These are phyloP conservation scores for Epithele typhae DNA, from an alignment of 768 basidiomycete genomes.

Conservation along the genomic window DNA sequence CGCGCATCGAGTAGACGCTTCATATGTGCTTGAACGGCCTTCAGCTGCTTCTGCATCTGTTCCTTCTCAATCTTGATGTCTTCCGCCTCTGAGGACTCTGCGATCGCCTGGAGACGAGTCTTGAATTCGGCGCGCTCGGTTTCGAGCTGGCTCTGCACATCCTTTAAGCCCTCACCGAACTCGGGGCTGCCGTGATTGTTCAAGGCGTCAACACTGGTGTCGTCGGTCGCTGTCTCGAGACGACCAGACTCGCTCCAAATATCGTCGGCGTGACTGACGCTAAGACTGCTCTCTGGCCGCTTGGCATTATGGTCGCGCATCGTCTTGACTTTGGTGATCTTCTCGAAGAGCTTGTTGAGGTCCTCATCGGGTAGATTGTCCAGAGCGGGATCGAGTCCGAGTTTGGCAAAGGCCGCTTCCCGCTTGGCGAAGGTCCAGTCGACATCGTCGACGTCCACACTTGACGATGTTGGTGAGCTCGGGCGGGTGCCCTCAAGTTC, in stretches of 20 bases:
- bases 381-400: slow-evolving; percentile 84
- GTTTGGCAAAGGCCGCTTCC: slow-evolving; percentile 84
- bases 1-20: slow-evolving; percentile 73
- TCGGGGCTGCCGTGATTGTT: slow-evolving; percentile 62
- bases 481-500: slow-evolving; percentile 64
- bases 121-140: slow-evolving; percentile 45
- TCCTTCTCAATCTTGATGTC: slow-evolving; percentile 88
- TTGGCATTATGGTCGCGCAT: slow-evolving; percentile 78
- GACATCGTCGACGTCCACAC: slow-evolving; percentile 64
- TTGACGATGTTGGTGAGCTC: slow-evolving; percentile 69
- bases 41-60: slow-evolving; percentile 88
- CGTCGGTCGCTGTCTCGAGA: slow-evolving; percentile 77
- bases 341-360: slow-evolving; percentile 88
- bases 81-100: slow-evolving; percentile 74
- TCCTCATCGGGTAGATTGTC: slow-evolving; percentile 95
- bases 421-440: slow-evolving; percentile 98
- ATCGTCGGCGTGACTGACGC: slow-evolving; percentile 84
- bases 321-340: slow-evolving; percentile 89
- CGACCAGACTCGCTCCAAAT: slow-evolving; percentile 88
- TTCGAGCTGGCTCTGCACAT: slow-evolving; percentile 70
- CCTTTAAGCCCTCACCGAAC: slow-evolving; percentile 57
- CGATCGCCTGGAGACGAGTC: slow-evolving; percentile 54
- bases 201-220: slow-evolving; percentile 75
- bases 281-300: slow-evolving; percentile 84
- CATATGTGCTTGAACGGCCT: slow-evolving; percentile 77